Percentiles rank a stretch among this genome's conserved stretches.
These are phyloP conservation scores for Pseudoscleropodium purum DNA, from an alignment of 225 moss, liverwort and hornwort genomes.

Conservation along the genomic window DNA sequence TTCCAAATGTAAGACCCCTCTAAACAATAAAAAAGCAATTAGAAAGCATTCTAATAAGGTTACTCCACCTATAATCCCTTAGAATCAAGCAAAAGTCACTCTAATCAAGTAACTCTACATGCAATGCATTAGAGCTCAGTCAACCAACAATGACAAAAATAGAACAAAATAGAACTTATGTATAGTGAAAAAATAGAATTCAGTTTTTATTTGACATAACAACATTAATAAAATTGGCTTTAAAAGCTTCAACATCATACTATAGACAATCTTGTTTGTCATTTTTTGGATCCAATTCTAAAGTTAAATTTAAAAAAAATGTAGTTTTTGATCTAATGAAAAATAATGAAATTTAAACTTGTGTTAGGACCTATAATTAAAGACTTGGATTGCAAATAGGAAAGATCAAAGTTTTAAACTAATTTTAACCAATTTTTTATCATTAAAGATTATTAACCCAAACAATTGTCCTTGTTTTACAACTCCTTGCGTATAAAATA, in stretches of 20 bases:
- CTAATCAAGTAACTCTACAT: background rate
- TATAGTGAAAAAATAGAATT: no score
- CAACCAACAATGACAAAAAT: background rate
- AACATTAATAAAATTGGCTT: background rate
- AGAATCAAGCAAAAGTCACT: background rate
- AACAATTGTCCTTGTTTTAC: background rate
- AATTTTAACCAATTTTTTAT: no score
- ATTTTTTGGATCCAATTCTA: background rate
- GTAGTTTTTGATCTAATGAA: background rate
- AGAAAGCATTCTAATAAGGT: background rate
- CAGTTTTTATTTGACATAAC: background rate
- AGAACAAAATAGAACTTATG: background rate
- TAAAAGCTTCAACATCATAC: background rate
- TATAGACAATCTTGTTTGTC: fast-evolving
- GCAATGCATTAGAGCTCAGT: background rate
- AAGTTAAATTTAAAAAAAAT: background rate
- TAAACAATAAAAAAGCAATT: background rate
- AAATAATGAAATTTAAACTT: background rate
- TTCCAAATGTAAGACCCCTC: no score
- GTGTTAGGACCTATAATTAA: no score
- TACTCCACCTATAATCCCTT: no score
- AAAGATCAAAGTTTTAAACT: no score
- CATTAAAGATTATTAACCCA: background rate
- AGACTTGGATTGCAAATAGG: no score
- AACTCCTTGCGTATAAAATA: background rate